A percentile compares a stretch with the other conserved stretches of the same genome.
Conservation (phyloP, 352 stramenopile genomes). For the Achlya hypogyna region DNA sequence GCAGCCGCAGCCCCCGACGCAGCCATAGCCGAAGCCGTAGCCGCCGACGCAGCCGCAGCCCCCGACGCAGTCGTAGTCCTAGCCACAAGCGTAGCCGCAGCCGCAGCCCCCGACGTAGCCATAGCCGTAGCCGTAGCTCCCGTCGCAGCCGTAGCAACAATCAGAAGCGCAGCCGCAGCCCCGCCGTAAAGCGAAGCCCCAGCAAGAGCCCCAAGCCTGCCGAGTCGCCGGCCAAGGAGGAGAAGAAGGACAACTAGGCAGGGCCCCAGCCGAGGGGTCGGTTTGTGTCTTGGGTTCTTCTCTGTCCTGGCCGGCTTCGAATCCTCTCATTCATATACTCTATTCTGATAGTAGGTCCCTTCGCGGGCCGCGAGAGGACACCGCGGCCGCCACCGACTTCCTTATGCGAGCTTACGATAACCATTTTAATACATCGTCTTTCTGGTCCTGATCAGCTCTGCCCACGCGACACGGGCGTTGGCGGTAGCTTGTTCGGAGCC, state of each 20-base stretch:
- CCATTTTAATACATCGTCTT: background rate
- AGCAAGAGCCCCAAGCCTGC: background rate
- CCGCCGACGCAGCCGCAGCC: constrained; percentile 24
- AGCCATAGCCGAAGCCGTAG: constrained; percentile 29
- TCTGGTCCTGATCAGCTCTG: too few species aligned
- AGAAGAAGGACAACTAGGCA: constrained; percentile 1
- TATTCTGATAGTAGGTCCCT: constrained; percentile 4
- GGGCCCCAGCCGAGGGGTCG: background rate
- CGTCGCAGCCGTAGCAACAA: constrained; percentile 19
- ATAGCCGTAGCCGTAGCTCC: too few species aligned
- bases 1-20: constrained; percentile 25
- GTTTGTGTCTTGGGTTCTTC: background rate
- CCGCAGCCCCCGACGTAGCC: constrained; percentile 21
- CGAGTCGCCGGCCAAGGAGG: background rate
- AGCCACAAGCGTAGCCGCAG: constrained; percentile 30
- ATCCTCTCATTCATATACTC: constrained; percentile 5
- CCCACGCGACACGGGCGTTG: too few species aligned
- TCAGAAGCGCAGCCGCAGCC: constrained; percentile 18
- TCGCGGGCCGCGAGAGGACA: background rate
- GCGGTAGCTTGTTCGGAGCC: too few species aligned
- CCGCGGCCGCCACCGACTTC: background rate
- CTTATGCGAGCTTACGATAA: background rate
- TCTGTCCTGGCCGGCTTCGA: background rate
- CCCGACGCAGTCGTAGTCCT: constrained; percentile 31
- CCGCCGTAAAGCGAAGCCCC: constrained; percentile 10